Percentiles rank a stretch among this genome's conserved stretches.
Conservation (phyloP, 257 asterid species). For the Misopates orontium region DNA sequence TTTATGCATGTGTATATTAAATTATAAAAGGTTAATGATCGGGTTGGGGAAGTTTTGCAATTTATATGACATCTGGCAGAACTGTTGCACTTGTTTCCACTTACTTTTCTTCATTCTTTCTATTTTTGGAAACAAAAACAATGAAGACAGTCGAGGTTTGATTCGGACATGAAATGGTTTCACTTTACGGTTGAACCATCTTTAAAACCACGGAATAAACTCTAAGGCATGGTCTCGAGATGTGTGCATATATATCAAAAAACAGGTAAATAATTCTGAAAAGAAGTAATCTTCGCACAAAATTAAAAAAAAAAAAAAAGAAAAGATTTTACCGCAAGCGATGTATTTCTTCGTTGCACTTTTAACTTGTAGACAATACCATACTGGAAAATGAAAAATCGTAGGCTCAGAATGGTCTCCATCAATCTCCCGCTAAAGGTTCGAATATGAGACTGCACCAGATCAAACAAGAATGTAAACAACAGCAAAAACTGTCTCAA, state of each 20-base stretch:
- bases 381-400: conserved; percentile 92
- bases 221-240: background rate
- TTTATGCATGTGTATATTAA: no score
- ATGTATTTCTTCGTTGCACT: conserved; percentile 66
- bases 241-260: conserved; percentile 2
- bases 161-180: no score
- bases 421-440: conserved; percentile 83
- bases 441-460: conserved; percentile 89
- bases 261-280: conserved; percentile 12
- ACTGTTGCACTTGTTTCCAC: no score
- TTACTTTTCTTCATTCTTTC: no score
- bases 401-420: conserved; percentile 87
- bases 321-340: conserved; percentile 62
- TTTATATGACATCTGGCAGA: no score
- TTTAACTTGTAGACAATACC: conserved; percentile 84
- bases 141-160: no score
- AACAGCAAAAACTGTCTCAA: conserved; percentile 6
- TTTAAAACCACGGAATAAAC: background rate
- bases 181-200: no score
- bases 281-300: background rate
- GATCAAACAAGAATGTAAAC: conserved; percentile 21
- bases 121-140: no score
- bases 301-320: no score
- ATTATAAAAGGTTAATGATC: no score
- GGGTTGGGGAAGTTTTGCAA: no score